Base-by-base conservation (phyloP, 2,329 filamentous ascomycete species). In the Pyrenochaeta sp. region DNA sequence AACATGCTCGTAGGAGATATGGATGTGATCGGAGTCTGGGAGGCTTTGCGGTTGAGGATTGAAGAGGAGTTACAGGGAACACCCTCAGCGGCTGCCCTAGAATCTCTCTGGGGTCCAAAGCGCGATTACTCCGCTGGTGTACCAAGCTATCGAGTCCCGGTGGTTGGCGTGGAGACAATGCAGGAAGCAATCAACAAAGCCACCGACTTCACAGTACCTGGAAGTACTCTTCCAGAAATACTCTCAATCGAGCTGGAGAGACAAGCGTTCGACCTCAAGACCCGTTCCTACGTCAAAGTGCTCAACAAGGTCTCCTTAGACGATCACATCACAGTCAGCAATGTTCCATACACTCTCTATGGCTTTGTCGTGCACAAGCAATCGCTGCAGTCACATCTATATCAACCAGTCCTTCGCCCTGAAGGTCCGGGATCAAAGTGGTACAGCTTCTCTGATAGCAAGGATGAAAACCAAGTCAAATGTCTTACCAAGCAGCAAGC, bases 291-390 rank as follows among this genome's bases (percentile, higher is more conserved):
- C 78, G 76, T 79, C 35, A 78, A 85, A 50, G 60, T 83, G 5
- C 74, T 78, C 37, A 77, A 84, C 58, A 76, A 75, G 28, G 78
- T 86, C n/a, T 71, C 75, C 3, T 55, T 85, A 10, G 74, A 84
- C 38, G 81, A 86, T 40, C 67, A 75, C 8, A 61, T 85, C 18
- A 73, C 73, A 29, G 65, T 84, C n/a, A 59, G 72, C 18, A 71
- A 61, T 7, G 71, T 69, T 9, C 61, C 72, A 8, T 86, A 85
- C 57, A 78, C 77, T 2, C 73, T 86, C 0, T 85, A 82, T 51
- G 81, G 81, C 3, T 81, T 85, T 50, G 70, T 85, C 21, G 80
- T 83, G 3, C 83, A 86, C 57, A 78, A 78, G 47, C 82, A 81
- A 18, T 76, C 77, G 29, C 76, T 84, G 11, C 79, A 79, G 14